A percentile compares a stretch with the other conserved stretches of the same genome.
Evolutionary conservation across 2,329 filamentous ascomycete species (phyloP).

Genomic region (Fusarium dimerum): DNA sequence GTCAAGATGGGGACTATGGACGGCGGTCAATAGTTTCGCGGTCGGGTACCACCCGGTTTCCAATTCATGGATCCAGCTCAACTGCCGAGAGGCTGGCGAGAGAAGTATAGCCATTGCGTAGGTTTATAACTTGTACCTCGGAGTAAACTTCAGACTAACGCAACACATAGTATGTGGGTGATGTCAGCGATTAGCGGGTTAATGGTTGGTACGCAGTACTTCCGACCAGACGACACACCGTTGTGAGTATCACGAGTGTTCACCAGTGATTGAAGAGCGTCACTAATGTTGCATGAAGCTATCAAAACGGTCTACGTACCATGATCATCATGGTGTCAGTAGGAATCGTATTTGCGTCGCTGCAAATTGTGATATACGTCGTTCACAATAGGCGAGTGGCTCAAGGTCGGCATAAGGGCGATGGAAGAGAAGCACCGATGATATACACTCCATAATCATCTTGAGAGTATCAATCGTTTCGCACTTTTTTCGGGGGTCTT

Average conservation of each 20-base stretch:
- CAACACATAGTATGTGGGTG: conserved; percentile 37
- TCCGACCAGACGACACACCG: conserved; percentile 40
- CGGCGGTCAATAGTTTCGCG: conserved; percentile 47
- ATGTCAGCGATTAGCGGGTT: conserved; percentile 50
- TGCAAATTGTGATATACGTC: not conserved
- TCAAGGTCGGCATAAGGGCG: conserved; percentile 13
- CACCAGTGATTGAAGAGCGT: too few species aligned
- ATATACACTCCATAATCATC: conserved; percentile 4
- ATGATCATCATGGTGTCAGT: conserved; percentile 6
- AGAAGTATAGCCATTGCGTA: conserved; percentile 45
- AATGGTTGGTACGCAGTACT: conserved; percentile 52
- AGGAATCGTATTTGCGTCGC: conserved; percentile 1
- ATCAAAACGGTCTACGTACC: not conserved
- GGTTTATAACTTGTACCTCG: not conserved
- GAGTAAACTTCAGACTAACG: conserved; percentile 33
- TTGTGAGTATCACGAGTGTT: conserved; percentile 18
- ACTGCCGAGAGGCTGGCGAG: conserved; percentile 46
- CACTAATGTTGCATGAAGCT: not conserved
- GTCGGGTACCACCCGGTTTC: conserved; percentile 54
- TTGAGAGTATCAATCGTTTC: too few species aligned
- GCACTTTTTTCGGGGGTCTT: too few species aligned
- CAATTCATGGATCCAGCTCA: conserved; percentile 53
- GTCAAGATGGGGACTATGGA: conserved; percentile 53
- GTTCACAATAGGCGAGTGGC: conserved; percentile 4
- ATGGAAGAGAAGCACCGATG: not conserved